Evolutionary conservation across 371 early-diverging fungal species (phyloP), one percentile per base, ranked within the genome.

Genomic region (Blakeslea trispora): DNA sequence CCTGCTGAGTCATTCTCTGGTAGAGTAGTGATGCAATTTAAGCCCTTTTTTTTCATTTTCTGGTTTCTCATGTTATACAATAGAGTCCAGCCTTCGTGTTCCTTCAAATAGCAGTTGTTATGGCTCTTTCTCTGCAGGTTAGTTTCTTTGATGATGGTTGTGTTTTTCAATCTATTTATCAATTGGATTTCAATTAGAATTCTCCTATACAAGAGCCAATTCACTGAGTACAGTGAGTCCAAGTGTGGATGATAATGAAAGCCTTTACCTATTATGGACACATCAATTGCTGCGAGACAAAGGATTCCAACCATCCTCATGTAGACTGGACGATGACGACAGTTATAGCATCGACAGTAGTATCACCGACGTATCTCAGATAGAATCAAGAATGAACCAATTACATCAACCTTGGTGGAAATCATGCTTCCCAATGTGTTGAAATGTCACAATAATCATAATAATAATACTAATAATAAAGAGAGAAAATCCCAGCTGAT

Each of bases 181-280:
- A n/a, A n/a, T n/a, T n/a, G n/a, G n/a, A n/a, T n/a, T n/a, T n/a
- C n/a, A n/a, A 3, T 37, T 37, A 22, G 48, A 48, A 18, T 9
- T 7, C 7, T 28, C 28, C 3, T 28, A 28, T 28, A 28, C 34
- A 0, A 34, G 34, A 11, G 34, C 32, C 17, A 7, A 47, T 23
- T 45, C 45, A 45, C 45, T 52, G 6, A 35, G 40, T 47, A 59
- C 60, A n/a, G 40, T 59, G 13, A 59, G 52, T 23, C 60, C 60
- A 10, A 55, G 72, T 50, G 71, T 68, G n/a, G n/a, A n/a, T 35
- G 63, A 73, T 40, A 67, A 75, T 35, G 73, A 75, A 43, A 66
- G 76, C 1, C 56, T 75, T 3, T 75, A 75, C 56, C 45, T 75
- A 32, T 48, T 64, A 18, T 75, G 71, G 71, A 75, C 73, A 23